Base-by-base conservation (phyloP, 345 rosid genomes). In the Hibiscus tridactylites region DNA sequence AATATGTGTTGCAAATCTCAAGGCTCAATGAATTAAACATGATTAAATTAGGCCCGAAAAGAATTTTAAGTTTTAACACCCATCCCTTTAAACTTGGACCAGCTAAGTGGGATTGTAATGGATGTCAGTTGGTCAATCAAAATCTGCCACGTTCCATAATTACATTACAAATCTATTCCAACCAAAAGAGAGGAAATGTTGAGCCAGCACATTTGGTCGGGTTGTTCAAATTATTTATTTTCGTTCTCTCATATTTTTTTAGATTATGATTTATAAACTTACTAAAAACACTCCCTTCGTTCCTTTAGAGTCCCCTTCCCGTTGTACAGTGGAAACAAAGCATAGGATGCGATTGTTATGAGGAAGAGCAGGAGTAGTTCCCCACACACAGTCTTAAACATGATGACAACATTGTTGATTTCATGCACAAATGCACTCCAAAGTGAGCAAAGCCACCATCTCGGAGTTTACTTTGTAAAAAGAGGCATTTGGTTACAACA, bases 301-400 rank as follows among this genome's bases (percentile, higher is more conserved):
- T 31, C 35, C 0, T 4, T 0, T 31, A 31, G 5, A 31, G 5
- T 31, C 3, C 35, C 35, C 5, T 31, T 31, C 35, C 5, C 0
- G 3, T 31, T 37, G 42, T 1, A 37, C 42, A 67, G 73, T 56
- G 54, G 24, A 21, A 74, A 68, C 9, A 58, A 57, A 16, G 76
- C 76, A 74, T 68, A 26, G 75, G 80, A 71, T 61, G 58, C 74
- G 63, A 16, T 61, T 62, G 29, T 61, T 47, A 60, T 64, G 57
- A 33, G 61, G 53, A 74, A 33, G 57, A 21, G 4, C 3, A 17
- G 7, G 12, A 54, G 4, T 0, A 9, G n/a, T 3, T 54, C 7
- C 3, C 17, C 31, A 15, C 53, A 1, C 35, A 17, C 29, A 11
- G 54, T 65, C 54, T 65, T 46, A 12, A 28, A 49, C 24, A 33